Base-by-base conservation (phyloP, 2,329 filamentous ascomycete genomes). In the Colletotrichum godetiae region DNA sequence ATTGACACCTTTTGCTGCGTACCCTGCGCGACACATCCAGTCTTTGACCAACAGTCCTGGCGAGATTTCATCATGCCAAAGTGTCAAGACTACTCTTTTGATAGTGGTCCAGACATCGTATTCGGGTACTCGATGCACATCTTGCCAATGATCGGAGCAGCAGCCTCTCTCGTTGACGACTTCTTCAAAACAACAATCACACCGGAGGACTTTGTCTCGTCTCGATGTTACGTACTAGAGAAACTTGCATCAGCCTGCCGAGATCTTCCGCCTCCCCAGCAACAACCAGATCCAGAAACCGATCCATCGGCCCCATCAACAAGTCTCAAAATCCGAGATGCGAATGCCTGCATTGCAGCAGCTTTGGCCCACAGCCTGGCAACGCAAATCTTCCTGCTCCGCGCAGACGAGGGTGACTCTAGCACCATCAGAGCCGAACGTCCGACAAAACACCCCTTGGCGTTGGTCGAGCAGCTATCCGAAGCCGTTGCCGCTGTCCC, bases 341-440 rank as follows among this genome's bases (percentile, higher is more conserved):
- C 22, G 6, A 74, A 74, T 22, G 68, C 72, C 15, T 72, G 68
- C 58, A 67, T 74, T 13, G 63, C 57, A 7, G 68, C 68, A 3
- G 72, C 72, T 0, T 58, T 31, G 11, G 58, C 68, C 0, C 64
- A 68, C 31, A 52, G 57, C 31, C 29, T 72, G 31, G 72, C 68
- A 2, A 72, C 68, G 12, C 72, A 72, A 3, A 56, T 74, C 7
- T 74, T 72, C 29, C 59, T 74, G 1, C 63, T 71, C 4, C 68
- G 72, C 11, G 63, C 63, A 4, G 53, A 64, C 46, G 49, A 63
- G 15, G 53, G 42, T 19, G 68, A 49, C 3, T 35, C 57, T 12
- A 59, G 22, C 6, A 63, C 58, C 6, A 13, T 31, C 1, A 15
- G 22, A 33, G 63, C 59, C 5, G n/a, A 52, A 3, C 15, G 22